Evolutionary conservation across 1,284 basidiomycete genomes (phyloP).

Genomic region (Coriolopsis trogii): DNA sequence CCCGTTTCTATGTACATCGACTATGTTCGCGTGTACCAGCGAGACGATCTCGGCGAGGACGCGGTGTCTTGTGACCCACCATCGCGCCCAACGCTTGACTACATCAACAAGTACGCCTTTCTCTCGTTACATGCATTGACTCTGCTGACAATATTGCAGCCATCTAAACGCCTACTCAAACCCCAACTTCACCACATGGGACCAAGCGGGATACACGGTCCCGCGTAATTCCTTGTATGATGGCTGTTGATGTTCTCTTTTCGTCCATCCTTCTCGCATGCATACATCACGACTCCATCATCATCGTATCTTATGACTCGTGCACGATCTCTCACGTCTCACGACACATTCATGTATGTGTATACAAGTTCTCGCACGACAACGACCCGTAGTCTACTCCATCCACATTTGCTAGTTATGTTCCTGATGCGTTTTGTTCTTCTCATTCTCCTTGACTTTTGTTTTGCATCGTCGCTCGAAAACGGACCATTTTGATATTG

Average conservation of each 20-base stretch:
- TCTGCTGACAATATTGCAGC: slow-evolving; percentile 38
- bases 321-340: slow-evolving; percentile 26
- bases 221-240: slow-evolving; percentile 60
- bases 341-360: slow-evolving; percentile 23
- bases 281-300: slow-evolving; percentile 3
- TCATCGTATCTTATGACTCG: slow-evolving; percentile 19
- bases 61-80: slow-evolving; percentile 63
- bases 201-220: slow-evolving; percentile 63
- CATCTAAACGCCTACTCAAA: slow-evolving; percentile 71
- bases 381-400: slow-evolving; percentile 23
- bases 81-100: slow-evolving; percentile 55
- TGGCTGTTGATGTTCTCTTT: slow-evolving; percentile 48
- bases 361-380: slow-evolving; percentile 23
- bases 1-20: slow-evolving; percentile 75
- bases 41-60: slow-evolving; percentile 56
- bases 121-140: not conserved
- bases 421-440: not conserved
- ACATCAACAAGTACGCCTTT: slow-evolving; percentile 41
- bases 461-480: not conserved
- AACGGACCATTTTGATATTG: no score
- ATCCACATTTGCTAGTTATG: slow-evolving; percentile 10
- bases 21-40: slow-evolving; percentile 80
- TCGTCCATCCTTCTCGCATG: not conserved
- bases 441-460: slow-evolving; percentile 2
- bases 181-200: slow-evolving; percentile 78